Percentiles rank a stretch among this genome's conserved stretches.
Conservation (phyloP, 257 asterid genomes). For the Parsonsia alboflavescens region DNA sequence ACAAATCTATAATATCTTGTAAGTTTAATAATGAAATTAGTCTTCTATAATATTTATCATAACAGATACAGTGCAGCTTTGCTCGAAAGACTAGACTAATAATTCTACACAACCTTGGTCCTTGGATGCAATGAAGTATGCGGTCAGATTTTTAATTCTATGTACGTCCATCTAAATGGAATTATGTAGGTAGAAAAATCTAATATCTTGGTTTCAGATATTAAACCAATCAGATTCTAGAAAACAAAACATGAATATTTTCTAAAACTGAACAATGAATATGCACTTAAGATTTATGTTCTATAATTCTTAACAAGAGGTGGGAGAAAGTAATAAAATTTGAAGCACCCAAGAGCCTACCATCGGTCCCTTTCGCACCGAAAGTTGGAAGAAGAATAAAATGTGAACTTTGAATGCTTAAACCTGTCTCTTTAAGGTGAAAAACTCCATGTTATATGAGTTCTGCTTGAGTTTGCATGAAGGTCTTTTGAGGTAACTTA, state of each 20-base stretch:
- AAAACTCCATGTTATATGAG: background rate
- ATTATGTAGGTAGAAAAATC: background rate
- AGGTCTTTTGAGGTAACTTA: background rate
- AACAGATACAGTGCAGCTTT: background rate
- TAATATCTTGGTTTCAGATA: background rate
- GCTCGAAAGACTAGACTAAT: background rate
- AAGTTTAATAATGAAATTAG: background rate
- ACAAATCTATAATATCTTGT: background rate
- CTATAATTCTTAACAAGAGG: background rate
- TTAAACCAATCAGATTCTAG: background rate
- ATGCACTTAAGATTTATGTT: background rate
- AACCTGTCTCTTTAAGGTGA: background rate
- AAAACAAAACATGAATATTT: slow-evolving; percentile 3
- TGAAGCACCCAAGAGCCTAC: background rate
- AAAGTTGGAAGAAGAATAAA: background rate
- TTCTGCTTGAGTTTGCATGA: background rate
- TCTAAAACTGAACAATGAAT: background rate
- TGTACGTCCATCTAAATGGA: background rate
- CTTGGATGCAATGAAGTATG: background rate
- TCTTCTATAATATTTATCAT: background rate
- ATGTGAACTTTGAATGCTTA: background rate
- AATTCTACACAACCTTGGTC: background rate
- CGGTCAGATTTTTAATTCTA: background rate
- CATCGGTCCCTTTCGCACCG: background rate
- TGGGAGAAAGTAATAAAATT: background rate